Percentiles rank a stretch among this genome's conserved stretches.
Evolutionary conservation across 257 asterid genomes (phyloP).

Genomic region (Jacaranda copaia): DNA sequence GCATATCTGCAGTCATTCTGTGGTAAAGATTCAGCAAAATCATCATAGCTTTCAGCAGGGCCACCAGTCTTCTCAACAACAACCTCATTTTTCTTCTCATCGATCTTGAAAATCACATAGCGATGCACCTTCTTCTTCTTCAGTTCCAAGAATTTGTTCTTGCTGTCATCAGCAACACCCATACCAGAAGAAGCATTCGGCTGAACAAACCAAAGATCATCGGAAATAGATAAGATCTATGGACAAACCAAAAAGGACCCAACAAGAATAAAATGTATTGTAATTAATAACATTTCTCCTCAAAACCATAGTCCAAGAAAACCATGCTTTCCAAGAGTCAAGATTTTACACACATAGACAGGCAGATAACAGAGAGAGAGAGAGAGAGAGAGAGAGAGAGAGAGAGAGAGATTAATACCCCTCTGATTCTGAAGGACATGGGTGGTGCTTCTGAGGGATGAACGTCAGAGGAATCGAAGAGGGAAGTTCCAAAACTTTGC

Average conservation of each 20-base stretch:
- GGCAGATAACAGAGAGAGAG: neutral
- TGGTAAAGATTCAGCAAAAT: conserved; percentile 67
- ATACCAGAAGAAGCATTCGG: conserved; percentile 65
- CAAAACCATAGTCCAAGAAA: neutral
- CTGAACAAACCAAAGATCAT: conserved; percentile 39
- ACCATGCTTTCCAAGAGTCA: neutral
- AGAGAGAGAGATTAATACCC: conserved; percentile 30
- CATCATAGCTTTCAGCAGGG: conserved; percentile 58
- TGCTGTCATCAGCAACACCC: conserved; percentile 66
- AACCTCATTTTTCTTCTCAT: conserved; percentile 68
- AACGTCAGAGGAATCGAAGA: conserved; percentile 2
- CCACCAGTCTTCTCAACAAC: conserved; percentile 70
- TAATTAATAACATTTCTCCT: neutral
- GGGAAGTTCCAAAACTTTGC: neutral
- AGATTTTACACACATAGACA: neutral
- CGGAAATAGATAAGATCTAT: neutral
- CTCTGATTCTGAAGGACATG: conserved; percentile 48
- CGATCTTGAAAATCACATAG: conserved; percentile 69
- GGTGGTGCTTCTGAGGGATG: neutral
- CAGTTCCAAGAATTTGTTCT: conserved; percentile 62
- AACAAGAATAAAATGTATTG: neutral
- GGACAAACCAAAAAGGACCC: neutral
- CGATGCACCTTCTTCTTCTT: conserved; percentile 68
- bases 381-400: neutral
- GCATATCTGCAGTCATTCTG: conserved; percentile 73